phyloP scores from a whole-genome alignment of 78 protist genomes.

The Dictyostelium intermedium region DNA sequence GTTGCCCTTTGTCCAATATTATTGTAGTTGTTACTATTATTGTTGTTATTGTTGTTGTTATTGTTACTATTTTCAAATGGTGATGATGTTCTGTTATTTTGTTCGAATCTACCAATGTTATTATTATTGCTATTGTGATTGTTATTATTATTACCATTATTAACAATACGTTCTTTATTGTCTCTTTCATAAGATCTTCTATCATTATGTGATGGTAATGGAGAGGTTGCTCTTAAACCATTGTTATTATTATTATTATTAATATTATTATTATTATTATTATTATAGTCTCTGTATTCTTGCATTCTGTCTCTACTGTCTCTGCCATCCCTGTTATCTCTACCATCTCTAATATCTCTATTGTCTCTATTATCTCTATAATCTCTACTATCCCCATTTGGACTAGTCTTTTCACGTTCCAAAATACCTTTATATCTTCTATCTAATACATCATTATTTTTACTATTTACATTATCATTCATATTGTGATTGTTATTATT shows the following conservation, averaged over 20 bases:
- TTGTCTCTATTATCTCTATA: background rate
- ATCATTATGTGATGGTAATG: background rate
- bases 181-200: background rate
- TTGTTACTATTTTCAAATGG: constrained; percentile 2
- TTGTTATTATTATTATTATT: background rate
- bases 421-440: background rate
- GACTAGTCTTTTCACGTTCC: background rate
- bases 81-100: background rate
- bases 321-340: background rate
- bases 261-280: background rate
- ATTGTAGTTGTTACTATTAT: background rate
- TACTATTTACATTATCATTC: constrained; percentile 4
- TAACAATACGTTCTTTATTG: background rate
- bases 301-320: background rate
- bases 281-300: background rate
- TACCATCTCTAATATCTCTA: background rate
- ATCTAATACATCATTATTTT: constrained; percentile 3
- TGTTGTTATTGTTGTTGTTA: background rate
- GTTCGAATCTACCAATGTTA: background rate
- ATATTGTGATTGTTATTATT: background rate
- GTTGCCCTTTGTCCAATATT: background rate
- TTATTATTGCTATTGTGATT: background rate
- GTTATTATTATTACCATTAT: background rate
- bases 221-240: background rate
- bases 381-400: background rate